A percentile compares a stretch with the other conserved stretches of the same genome.
These are phyloP conservation scores for Aspergillus conjunctus DNA, from an alignment of 495 filamentous ascomycete species.

Conservation along the genomic window DNA sequence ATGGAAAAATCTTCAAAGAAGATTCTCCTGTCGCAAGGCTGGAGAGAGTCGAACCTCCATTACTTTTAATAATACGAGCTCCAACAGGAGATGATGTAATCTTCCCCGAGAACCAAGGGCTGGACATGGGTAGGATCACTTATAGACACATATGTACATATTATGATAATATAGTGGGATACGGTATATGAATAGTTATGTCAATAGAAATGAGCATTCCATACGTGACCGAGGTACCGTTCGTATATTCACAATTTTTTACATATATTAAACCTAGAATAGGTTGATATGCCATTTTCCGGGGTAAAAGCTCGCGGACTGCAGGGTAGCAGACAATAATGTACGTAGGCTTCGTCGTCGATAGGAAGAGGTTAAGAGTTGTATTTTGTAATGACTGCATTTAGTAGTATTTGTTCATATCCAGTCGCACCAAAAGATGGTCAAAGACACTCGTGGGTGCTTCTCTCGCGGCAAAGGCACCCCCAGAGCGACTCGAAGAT, in stretches of 20 bases:
- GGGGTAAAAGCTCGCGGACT: not conserved
- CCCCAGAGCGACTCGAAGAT: slow-evolving; percentile 31
- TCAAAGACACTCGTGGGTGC: slow-evolving; percentile 51
- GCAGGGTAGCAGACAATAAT: not conserved
- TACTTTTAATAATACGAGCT: slow-evolving; percentile 65
- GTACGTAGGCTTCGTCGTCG: too few relatives aligned
- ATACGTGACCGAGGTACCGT: not conserved
- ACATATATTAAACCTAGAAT: too few relatives aligned
- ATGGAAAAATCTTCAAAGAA: slow-evolving; percentile 71
- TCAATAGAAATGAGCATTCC: slow-evolving; percentile 10
- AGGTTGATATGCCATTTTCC: not conserved
- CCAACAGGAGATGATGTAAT: not conserved
- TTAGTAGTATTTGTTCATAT: slow-evolving; percentile 55
- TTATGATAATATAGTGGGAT: not conserved
- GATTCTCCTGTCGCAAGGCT: slow-evolving; percentile 69
- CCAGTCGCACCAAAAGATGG: slow-evolving; percentile 48
- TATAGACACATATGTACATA: not conserved
- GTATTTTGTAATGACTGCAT: not conserved
- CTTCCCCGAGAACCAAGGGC: not conserved
- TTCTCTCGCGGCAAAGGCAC: slow-evolving; percentile 32
- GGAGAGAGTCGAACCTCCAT: slow-evolving; percentile 76
- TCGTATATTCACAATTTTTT: too few relatives aligned
- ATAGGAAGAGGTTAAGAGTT: too few relatives aligned
- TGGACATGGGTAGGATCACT: slow-evolving; percentile 1
- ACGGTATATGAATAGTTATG: slow-evolving; percentile 3